Percentiles rank a stretch among this genome's conserved stretches.
These are phyloP conservation scores for Suillus americanus DNA, from an alignment of 768 basidiomycete genomes.

Conservation along the genomic window DNA sequence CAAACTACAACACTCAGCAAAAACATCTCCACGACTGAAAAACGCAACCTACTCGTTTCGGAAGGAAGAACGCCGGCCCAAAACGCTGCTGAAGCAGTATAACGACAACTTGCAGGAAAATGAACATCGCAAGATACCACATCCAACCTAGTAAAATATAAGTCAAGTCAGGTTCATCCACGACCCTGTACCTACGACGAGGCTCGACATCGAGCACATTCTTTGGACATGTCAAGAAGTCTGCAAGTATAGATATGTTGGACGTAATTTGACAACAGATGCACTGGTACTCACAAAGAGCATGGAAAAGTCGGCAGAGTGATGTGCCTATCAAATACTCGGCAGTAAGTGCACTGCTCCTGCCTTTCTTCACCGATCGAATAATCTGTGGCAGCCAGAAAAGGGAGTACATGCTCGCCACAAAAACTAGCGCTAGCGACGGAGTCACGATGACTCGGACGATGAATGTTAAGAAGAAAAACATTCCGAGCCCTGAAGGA, in stretches of 20 bases:
- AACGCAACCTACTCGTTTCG: constrained; percentile 50
- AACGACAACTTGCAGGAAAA: constrained; percentile 59
- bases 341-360: constrained; percentile 63
- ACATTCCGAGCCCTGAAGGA: constrained; percentile 59
- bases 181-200: constrained; percentile 48
- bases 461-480: constrained; percentile 68
- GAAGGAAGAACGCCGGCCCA: constrained; percentile 85
- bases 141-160: constrained; percentile 55
- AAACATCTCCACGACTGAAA: not conserved
- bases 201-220: constrained; percentile 85
- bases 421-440: constrained; percentile 61
- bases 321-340: constrained; percentile 82
- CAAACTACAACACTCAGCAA: constrained; percentile 43
- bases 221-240: constrained; percentile 79
- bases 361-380: constrained; percentile 68
- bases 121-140: constrained; percentile 55
- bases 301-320: constrained; percentile 64
- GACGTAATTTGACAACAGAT: not conserved
- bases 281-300: constrained; percentile 60
- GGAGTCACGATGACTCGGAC: constrained; percentile 74
- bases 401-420: constrained; percentile 68
- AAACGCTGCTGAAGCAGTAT: constrained; percentile 72
- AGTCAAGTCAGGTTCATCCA: not conserved
- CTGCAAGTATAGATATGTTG: constrained; percentile 38
- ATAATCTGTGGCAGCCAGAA: constrained; percentile 89